Conservation (phyloP, 2,329 filamentous ascomycete genomes). For the Ophiostoma ips region DNA sequence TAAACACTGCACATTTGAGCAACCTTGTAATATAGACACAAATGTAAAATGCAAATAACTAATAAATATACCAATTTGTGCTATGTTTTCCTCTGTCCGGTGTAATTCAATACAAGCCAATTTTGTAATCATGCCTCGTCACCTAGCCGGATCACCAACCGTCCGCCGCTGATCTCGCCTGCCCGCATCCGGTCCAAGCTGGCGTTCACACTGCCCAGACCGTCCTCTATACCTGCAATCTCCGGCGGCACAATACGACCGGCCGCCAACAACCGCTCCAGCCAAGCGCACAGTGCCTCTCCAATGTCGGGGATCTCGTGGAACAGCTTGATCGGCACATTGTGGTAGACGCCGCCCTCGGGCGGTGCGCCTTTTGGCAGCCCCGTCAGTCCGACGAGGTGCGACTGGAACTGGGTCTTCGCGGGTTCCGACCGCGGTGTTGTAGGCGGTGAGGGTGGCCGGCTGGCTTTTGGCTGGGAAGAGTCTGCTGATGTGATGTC, state of each 20-base stretch:
- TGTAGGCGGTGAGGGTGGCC: slow-evolving; percentile 28
- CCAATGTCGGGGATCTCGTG: slow-evolving; percentile 54
- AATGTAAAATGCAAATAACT: neutral
- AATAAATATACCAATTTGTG: too few relatives aligned
- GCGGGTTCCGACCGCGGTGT: slow-evolving; percentile 5
- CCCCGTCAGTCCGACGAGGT: slow-evolving; percentile 55
- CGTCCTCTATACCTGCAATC: slow-evolving; percentile 49
- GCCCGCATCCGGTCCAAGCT: slow-evolving; percentile 52
- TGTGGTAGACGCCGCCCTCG: slow-evolving; percentile 41
- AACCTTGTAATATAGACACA: neutral
- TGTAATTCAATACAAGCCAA: neutral
- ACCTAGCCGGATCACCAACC: slow-evolving; percentile 42
- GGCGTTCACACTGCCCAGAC: slow-evolving; percentile 51
- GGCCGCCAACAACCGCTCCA: slow-evolving; percentile 48
- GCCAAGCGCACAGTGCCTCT: slow-evolving; percentile 47
- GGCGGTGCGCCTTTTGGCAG: slow-evolving; percentile 42
- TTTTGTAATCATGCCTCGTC: slow-evolving; percentile 6
- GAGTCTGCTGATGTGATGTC: too few relatives aligned
- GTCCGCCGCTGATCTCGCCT: slow-evolving; percentile 53
- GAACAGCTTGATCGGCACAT: slow-evolving; percentile 62
- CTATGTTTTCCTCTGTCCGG: too few relatives aligned
- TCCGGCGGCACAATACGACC: slow-evolving; percentile 44
- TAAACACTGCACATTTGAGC: too few relatives aligned
- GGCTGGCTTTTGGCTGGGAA: slow-evolving; percentile 2
- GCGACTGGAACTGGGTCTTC: slow-evolving; percentile 22